Evolutionary conservation across 106 monocot genomes (phyloP).

Genomic region (Allium sativum): DNA sequence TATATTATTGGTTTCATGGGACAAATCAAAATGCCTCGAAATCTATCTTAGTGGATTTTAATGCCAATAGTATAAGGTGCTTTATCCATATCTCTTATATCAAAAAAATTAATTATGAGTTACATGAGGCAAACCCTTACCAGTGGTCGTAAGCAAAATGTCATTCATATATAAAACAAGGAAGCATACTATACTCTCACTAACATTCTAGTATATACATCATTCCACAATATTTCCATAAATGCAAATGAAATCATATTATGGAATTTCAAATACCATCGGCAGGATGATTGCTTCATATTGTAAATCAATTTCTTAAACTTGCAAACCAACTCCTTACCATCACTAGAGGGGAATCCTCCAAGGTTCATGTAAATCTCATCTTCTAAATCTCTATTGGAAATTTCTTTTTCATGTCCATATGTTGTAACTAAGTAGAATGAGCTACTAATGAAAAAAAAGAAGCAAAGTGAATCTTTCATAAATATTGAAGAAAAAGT

Average conservation of each 20-base stretch:
- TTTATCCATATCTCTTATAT: not conserved
- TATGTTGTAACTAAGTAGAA: slow-evolving; percentile 10
- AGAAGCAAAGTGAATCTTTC: slow-evolving; percentile 1
- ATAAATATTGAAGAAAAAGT: too few relatives aligned
- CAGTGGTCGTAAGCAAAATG: not conserved
- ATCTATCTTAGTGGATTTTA: not conserved
- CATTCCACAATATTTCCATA: too few relatives aligned
- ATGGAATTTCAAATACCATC: too few relatives aligned
- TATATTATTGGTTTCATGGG: too few relatives aligned
- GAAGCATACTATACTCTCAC: not conserved
- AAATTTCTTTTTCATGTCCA: slow-evolving; percentile 12
- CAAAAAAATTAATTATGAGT: not conserved
- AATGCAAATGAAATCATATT: too few relatives aligned
- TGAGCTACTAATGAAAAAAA: slow-evolving; percentile 6
- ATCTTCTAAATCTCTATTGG: not conserved
- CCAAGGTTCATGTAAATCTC: too few relatives aligned
- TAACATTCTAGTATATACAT: not conserved
- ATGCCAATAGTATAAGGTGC: not conserved
- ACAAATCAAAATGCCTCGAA: too few relatives aligned
- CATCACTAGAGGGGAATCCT: too few relatives aligned
- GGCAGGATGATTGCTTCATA: too few relatives aligned
- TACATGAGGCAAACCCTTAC: not conserved
- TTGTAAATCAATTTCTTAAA: too few relatives aligned
- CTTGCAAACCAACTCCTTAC: too few relatives aligned
- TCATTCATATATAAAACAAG: not conserved